Percentiles rank a stretch among this genome's conserved stretches.
phyloP scores from a whole-genome alignment of 2,329 filamentous ascomycete species.

The Apiospora pterosperma region DNA sequence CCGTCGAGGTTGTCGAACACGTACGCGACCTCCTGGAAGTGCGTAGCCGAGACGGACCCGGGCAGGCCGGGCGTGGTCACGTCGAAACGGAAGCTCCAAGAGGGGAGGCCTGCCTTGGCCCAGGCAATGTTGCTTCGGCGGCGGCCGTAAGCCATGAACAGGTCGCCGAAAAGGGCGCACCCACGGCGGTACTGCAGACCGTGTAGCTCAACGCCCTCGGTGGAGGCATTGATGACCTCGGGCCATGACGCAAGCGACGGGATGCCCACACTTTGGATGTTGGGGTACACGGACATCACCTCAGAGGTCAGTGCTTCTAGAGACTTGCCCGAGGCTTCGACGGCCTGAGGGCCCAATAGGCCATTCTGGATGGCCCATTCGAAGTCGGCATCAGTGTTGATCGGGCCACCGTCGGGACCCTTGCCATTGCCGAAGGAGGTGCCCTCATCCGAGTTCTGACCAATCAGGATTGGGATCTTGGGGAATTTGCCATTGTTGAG shows the following conservation, averaged over 20 bases:
- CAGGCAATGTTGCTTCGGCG: slow-evolving; percentile 25
- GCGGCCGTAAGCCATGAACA: slow-evolving; percentile 22
- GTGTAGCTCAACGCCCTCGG: slow-evolving; percentile 17
- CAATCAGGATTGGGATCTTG: slow-evolving; percentile 25
- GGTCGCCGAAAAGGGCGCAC: slow-evolving; percentile 25
- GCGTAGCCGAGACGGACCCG: slow-evolving; percentile 19
- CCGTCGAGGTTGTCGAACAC: slow-evolving; percentile 35
- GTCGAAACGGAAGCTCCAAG: slow-evolving; percentile 31
- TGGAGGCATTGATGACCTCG: slow-evolving; percentile 23
- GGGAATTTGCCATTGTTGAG: slow-evolving; percentile 22
- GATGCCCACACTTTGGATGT: slow-evolving; percentile 31
- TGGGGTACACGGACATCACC: slow-evolving; percentile 24
- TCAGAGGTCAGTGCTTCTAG: slow-evolving; percentile 18
- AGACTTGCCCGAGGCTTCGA: slow-evolving; percentile 17
- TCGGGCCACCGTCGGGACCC: slow-evolving; percentile 15
- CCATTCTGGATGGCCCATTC: slow-evolving; percentile 10
- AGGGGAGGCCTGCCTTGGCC: slow-evolving; percentile 21
- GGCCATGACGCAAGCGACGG: slow-evolving; percentile 30
- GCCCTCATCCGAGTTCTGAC: slow-evolving; percentile 29
- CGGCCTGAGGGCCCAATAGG: neutral
- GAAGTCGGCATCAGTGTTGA: slow-evolving; percentile 28
- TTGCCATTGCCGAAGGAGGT: slow-evolving; percentile 15
- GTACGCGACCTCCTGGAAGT: slow-evolving; percentile 42
- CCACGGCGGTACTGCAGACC: slow-evolving; percentile 29
- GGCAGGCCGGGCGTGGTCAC: slow-evolving; percentile 23